Evolutionary conservation across 208 protist genomes (phyloP).

Genomic region (Histomonas meleagridis): DNA sequence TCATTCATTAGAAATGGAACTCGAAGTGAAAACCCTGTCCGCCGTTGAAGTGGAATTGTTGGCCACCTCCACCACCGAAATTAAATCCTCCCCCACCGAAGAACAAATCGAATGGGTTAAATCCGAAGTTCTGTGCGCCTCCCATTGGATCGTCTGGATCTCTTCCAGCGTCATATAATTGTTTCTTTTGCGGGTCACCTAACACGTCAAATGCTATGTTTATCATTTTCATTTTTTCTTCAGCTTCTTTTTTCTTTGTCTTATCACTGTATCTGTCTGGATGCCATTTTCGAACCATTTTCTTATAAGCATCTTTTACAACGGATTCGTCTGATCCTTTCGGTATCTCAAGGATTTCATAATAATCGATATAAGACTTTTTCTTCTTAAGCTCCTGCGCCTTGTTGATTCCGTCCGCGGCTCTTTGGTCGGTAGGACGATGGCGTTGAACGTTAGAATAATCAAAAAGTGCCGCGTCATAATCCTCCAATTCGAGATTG

Average conservation of each 20-base stretch:
- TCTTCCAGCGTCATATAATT: not conserved
- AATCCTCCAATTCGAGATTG: not conserved
- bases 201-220: conserved; percentile 8
- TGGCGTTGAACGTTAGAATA: not conserved
- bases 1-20: not conserved
- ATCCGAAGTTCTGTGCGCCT: not conserved
- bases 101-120: not conserved
- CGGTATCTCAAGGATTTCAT: not conserved
- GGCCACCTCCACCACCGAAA: no score
- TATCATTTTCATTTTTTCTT: not conserved
- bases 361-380: not conserved
- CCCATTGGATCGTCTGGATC: not conserved
- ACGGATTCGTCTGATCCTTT: not conserved
- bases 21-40: not conserved
- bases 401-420: not conserved
- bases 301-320: not conserved
- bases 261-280: not conserved
- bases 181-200: not conserved
- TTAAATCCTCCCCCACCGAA: not conserved
- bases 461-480: not conserved
- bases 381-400: not conserved
- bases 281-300: not conserved
- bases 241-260: not conserved
- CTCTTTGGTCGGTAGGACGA: not conserved
- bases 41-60: no score